Percentiles rank a stretch among this genome's conserved stretches.
phyloP scores from a whole-genome alignment of 2,329 filamentous ascomycete species.

The Cercospora zeae-maydis region DNA sequence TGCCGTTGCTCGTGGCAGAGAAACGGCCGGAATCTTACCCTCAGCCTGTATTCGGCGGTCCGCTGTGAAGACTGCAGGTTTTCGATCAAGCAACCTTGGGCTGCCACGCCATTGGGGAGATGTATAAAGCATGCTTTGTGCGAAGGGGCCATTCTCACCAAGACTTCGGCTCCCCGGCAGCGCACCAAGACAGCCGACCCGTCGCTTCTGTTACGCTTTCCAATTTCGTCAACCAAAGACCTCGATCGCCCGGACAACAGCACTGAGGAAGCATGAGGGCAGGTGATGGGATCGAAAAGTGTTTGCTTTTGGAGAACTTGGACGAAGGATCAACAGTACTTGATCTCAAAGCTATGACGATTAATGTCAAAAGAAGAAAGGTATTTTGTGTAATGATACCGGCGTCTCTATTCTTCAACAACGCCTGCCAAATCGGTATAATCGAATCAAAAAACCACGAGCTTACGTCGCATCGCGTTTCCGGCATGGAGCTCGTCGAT shows the following conservation, averaged over 20 bases:
- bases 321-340: not conserved
- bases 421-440: constrained; percentile 6
- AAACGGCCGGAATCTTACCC: constrained; percentile 3
- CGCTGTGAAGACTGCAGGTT: not conserved
- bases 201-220: no score
- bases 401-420: constrained; percentile 3
- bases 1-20: constrained; percentile 8
- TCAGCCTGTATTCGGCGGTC: constrained; percentile 5
- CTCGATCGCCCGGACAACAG: no score
- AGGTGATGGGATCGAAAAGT: no score
- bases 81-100: not conserved
- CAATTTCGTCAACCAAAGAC: no score
- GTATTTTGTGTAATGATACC: not conserved
- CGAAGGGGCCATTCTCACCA: no score
- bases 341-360: not conserved
- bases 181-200: no score
- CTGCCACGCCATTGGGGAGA: not conserved
- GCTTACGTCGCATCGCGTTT: not conserved
- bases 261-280: no score
- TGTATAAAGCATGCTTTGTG: not conserved
- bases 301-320: not conserved
- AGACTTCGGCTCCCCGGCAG: no score
- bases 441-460: not conserved
- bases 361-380: not conserved
- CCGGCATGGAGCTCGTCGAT: not conserved